phyloP scores from a whole-genome alignment of 2,329 filamentous ascomycete species.

The Penicillium griseofulvum region DNA sequence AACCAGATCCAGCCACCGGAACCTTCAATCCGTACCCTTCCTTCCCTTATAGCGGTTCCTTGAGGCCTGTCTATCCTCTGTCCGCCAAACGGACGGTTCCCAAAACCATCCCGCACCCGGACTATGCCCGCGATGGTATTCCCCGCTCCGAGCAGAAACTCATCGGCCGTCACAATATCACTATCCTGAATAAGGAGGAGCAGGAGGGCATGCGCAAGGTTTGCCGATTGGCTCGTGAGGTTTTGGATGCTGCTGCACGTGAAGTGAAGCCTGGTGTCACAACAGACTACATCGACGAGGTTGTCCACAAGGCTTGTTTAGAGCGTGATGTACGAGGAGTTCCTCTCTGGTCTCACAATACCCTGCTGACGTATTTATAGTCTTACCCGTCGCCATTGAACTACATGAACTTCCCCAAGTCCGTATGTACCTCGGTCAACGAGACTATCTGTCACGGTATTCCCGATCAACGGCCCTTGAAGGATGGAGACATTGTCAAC shows the following conservation, averaged over 20 bases:
- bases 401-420: constrained; percentile 96
- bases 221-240: constrained; percentile 81
- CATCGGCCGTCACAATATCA: constrained; percentile 73
- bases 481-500: constrained; percentile 95
- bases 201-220: constrained; percentile 91
- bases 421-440: constrained; percentile 92
- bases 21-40: constrained; percentile 89
- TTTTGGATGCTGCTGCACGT: constrained; percentile 84
- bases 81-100: constrained; percentile 71
- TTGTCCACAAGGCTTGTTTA: constrained; percentile 91
- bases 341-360: not conserved
- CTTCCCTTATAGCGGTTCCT: constrained; percentile 74
- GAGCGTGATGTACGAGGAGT: constrained; percentile 73
- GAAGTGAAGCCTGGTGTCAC: constrained; percentile 87
- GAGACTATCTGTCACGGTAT: constrained; percentile 99
- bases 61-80: constrained; percentile 85
- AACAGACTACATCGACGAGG: constrained; percentile 90
- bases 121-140: constrained; percentile 84
- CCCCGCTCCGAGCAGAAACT: constrained; percentile 64
- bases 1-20: constrained; percentile 86
- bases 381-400: constrained; percentile 93
- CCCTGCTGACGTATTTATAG: constrained; percentile 48
- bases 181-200: constrained; percentile 73
- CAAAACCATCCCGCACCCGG: constrained; percentile 75
- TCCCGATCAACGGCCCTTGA: constrained; percentile 79